Evolutionary conservation across 2,329 filamentous ascomycete species (phyloP).

Genomic region (Paraphaeosphaeria sporulosa): DNA sequence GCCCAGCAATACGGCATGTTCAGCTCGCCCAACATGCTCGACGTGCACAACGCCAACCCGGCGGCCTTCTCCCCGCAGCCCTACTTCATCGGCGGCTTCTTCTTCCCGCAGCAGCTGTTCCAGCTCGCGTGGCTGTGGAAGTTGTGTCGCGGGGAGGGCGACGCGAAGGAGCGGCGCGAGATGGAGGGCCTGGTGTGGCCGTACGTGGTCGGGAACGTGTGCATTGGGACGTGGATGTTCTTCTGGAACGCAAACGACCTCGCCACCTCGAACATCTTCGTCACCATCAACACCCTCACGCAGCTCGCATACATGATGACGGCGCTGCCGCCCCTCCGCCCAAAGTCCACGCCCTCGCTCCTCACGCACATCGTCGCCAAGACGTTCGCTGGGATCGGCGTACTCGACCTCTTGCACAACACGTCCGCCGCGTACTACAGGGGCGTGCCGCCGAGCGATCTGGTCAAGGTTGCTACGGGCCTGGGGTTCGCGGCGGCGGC

Average conservation of each 20-base stretch:
- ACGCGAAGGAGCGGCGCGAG: conserved; percentile 53
- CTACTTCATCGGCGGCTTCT: conserved; percentile 67
- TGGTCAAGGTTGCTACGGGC: conserved; percentile 62
- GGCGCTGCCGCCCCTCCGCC: conserved; percentile 60
- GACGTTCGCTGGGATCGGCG: conserved; percentile 67
- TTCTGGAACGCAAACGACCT: conserved; percentile 66
- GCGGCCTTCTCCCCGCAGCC: conserved; percentile 67
- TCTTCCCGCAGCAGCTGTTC: conserved; percentile 67
- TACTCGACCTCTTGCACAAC: conserved; percentile 67
- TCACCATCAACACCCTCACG: conserved; percentile 61
- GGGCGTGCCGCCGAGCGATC: conserved; percentile 54
- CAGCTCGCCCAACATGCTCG: conserved; percentile 65
- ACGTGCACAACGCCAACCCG: conserved; percentile 65
- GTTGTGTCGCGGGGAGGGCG: conserved; percentile 59
- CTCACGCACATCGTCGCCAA: conserved; percentile 67
- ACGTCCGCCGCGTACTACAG: conserved; percentile 64
- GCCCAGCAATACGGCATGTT: conserved; percentile 68
- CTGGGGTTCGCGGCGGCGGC: conserved; percentile 61
- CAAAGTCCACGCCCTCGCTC: conserved; percentile 57
- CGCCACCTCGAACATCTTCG: conserved; percentile 62
- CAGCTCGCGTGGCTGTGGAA: conserved; percentile 66
- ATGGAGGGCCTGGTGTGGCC: conserved; percentile 65
- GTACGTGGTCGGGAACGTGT: conserved; percentile 65
- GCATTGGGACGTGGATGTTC: conserved; percentile 69
- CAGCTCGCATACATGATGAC: conserved; percentile 64